Evolutionary conservation across 1,284 basidiomycete species (phyloP), one percentile per base, ranked within the genome.

Genomic region (Athelia psychrophila): DNA sequence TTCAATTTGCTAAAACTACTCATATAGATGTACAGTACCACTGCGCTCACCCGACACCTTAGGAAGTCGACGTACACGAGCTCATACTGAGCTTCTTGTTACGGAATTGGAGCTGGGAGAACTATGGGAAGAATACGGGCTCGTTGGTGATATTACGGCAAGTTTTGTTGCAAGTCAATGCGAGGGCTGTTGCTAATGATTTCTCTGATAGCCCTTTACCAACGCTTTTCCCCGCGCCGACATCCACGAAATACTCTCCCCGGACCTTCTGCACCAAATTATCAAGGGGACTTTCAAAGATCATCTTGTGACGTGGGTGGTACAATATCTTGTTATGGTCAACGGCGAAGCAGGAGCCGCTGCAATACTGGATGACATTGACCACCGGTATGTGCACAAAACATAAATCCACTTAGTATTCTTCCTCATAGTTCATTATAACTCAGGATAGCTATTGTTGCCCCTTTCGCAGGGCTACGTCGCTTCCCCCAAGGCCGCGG

Each of bases 401-500:
- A 42, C 16, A n/a, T 42, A 22, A 6, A 6, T 42, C 9, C n/a
- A n/a, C 27, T 30, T 5, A 13, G 13, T 30, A 30, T 13, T 13
- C 5, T 30, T 13, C 5, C 27, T 30, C 5, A 30, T 13, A 6
- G 27, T 30, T 13, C 27, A 6, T 30, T 30, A 30, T 30, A 5
- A 13, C 27, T 30, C 38, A 46, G 44, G 9, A 46, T 46, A 16
- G 32, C 51, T n/a, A 57, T 56, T 10, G 55, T 53, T 12, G 62
- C 61, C 15, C n/a, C 53, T 0, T 65, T 61, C 50, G 55, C 63
- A 3, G 58, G 61, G 3, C 53, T 66, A n/a, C 55, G 62, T 2
- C 52, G 58, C 2, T 67, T 66, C 49, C 55, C 59, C n/a, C 56
- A 62, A 51, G 61, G 63, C 18, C 47, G 58, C 3, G 50, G 50